Base-by-base conservation (phyloP, 768 basidiomycete genomes). In the Suillus luteus region DNA sequence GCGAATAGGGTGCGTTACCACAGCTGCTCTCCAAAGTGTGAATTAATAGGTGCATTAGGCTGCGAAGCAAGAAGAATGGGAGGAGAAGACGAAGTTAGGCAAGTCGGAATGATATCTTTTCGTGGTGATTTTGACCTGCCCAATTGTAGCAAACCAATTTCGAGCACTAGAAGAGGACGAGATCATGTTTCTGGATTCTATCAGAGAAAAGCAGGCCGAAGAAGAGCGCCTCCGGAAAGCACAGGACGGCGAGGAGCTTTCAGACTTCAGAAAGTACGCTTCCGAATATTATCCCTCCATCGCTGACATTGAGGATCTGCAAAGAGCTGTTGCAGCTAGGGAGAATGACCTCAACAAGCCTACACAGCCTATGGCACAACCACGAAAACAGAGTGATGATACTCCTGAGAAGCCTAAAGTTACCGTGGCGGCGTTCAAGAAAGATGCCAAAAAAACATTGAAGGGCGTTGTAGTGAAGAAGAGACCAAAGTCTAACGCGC, bases 21-120 rank as follows among this genome's bases (percentile, higher is more conserved):
- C 37, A 60, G 41, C 48, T 6, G 24, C 62, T 52, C 38, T 60
- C 62, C 40, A 58, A 19, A 19, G 11, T 10, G 11, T 27, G 17
- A 27, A 41, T 41, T 58, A 31, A 58, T 70, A 73, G 65, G 67
- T 61, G 61, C 63, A 8, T 22, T 67, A 93, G 91, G 86, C 88
- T 70, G 92, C 91, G 67, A 93, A 94, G 75, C 92, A 95, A 77
- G 93, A 95, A 75, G 91, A 95, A 85, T 95, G 92, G 91, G 93
- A 95, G 72, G 91, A 93, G 74, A 91, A 91, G 73, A 92, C 86
- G 65, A 93, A 93, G 74, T 84, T 95, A 77, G 82, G 76, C 77
- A 65, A 68, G 55, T 49, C 31, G 71, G 64, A n/a, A 19, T 33
- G 46, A 27, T 54, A 31, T 44, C 54, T 46, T 37, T 52, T 27